These are phyloP conservation scores for Cercophora scortea DNA, from an alignment of 495 filamentous ascomycete species.

Conservation along the genomic window DNA sequence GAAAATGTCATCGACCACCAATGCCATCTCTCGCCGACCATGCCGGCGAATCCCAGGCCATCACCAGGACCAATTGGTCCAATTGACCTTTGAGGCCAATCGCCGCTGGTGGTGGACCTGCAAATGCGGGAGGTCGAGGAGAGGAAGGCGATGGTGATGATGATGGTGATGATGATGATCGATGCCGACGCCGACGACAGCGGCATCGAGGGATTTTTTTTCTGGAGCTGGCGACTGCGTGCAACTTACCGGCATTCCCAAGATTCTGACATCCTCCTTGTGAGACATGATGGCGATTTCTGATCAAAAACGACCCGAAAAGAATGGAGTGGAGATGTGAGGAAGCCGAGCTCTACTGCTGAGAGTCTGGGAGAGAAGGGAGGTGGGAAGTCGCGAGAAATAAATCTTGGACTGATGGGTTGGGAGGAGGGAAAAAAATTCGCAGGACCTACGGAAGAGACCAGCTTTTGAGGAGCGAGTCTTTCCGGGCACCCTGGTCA, in stretches of 20 bases:
- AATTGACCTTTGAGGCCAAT: conserved; percentile 12
- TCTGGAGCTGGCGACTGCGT: conserved; percentile 2
- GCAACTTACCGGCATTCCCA: conserved; percentile 81
- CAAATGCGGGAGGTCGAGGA: not conserved
- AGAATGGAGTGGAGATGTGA: conserved; percentile 37
- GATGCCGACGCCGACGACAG: too few relatives aligned
- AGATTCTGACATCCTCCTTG: conserved; percentile 40
- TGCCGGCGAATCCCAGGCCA: conserved; percentile 4
- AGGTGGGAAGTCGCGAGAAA: conserved; percentile 30
- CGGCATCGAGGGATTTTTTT: conserved; percentile 30
- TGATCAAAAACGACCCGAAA: conserved; percentile 39
- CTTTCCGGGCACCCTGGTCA: conserved; percentile 24
- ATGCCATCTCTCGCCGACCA: not conserved
- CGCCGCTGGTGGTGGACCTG: conserved; percentile 18
- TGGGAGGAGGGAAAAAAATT: conserved; percentile 26
- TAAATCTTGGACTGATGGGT: conserved; percentile 35
- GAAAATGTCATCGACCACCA: not conserved
- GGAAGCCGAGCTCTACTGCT: conserved; percentile 25
- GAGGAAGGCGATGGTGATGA: conserved; percentile 7
- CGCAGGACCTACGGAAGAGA: conserved; percentile 15
- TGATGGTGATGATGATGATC: not conserved
- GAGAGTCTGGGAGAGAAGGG: conserved; percentile 24
- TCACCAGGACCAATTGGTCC: conserved; percentile 9
- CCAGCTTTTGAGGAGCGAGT: conserved; percentile 30
- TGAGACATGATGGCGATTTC: conserved; percentile 54